A percentile compares a stretch with the other conserved stretches of the same genome.
Evolutionary conservation across 2,329 filamentous ascomycete genomes (phyloP).

Genomic region (Hymenoscyphus occultus): DNA sequence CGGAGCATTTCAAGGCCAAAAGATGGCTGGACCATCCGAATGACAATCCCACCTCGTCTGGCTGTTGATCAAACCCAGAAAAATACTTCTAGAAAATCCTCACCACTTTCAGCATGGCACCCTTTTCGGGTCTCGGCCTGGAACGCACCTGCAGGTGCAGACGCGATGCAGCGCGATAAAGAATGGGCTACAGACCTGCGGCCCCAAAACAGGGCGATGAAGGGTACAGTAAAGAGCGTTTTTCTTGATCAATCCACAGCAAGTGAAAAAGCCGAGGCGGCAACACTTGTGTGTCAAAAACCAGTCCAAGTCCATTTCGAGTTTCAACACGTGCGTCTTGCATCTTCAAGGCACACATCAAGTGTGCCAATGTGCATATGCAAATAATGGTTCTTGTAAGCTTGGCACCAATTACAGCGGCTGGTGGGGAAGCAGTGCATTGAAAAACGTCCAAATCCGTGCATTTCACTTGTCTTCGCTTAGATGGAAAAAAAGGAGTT

Average conservation of each 20-base stretch:
- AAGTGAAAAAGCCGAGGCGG: background rate
- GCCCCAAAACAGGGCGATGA: background rate
- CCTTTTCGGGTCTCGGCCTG: background rate
- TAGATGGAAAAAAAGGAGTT: slow-evolving; percentile 1
- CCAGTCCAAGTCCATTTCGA: slow-evolving; percentile 15
- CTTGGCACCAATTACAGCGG: slow-evolving; percentile 11
- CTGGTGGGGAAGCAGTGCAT: slow-evolving; percentile 4
- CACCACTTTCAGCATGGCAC: background rate
- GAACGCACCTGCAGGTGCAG: slow-evolving; percentile 3
- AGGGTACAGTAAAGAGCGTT: no score
- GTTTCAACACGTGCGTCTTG: slow-evolving; percentile 20
- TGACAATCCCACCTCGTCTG: background rate
- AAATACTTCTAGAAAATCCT: slow-evolving; percentile 2
- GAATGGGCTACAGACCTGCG: slow-evolving; percentile 1
- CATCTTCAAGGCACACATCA: slow-evolving; percentile 4
- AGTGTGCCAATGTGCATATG: slow-evolving; percentile 10
- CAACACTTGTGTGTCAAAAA: background rate
- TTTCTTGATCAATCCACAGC: slow-evolving; percentile 1
- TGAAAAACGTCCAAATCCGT: slow-evolving; percentile 17
- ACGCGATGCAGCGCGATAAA: slow-evolving; percentile 16
- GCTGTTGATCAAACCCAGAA: background rate
- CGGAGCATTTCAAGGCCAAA: slow-evolving; percentile 3
- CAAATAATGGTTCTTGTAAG: slow-evolving; percentile 17
- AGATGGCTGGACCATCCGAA: background rate
- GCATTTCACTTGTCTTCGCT: slow-evolving; percentile 10